A percentile compares a stretch with the other conserved stretches of the same genome.
phyloP scores from a whole-genome alignment of 192 early-diverging fungal species.

The Rhizophagus sp. region DNA sequence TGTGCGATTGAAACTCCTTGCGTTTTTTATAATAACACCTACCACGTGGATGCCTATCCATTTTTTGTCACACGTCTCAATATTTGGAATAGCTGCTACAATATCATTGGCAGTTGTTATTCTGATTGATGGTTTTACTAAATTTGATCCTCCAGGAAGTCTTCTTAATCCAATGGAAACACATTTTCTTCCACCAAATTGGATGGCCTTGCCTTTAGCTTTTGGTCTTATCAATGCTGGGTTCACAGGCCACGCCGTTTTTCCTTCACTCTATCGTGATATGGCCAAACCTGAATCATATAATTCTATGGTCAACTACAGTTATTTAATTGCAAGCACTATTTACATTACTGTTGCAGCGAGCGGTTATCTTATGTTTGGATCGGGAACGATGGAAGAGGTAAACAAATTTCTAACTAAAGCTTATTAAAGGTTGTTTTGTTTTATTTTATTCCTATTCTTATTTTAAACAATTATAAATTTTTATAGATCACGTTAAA shows the following conservation, averaged over 20 bases:
- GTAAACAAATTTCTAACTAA: constrained; percentile 33
- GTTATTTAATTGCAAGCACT: constrained; percentile 51
- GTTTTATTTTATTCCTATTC: not conserved
- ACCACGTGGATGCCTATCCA: constrained; percentile 52
- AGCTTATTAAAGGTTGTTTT: not conserved
- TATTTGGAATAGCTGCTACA: constrained; percentile 61
- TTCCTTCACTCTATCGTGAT: constrained; percentile 68
- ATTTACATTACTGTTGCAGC: constrained; percentile 57
- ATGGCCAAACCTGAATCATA: constrained; percentile 59
- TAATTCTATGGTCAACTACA: constrained; percentile 51
- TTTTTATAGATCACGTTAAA: constrained; percentile 54
- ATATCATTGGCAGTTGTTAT: constrained; percentile 56
- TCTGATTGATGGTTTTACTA: constrained; percentile 59
- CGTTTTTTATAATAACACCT: constrained; percentile 51
- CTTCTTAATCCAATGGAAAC: constrained; percentile 54
- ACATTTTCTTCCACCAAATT: constrained; percentile 47
- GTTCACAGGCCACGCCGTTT: constrained; percentile 67
- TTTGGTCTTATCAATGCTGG: constrained; percentile 62
- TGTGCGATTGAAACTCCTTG: constrained; percentile 46
- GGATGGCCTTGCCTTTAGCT: constrained; percentile 46
- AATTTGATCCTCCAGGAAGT: constrained; percentile 53
- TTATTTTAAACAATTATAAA: not conserved
- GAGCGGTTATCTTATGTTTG: constrained; percentile 74
- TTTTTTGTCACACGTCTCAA: constrained; percentile 51
- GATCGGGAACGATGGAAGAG: constrained; percentile 54